Percentiles rank a stretch among this genome's conserved stretches.
Conservation (phyloP, 805 yeast species). For the Candida coleopterorum region DNA sequence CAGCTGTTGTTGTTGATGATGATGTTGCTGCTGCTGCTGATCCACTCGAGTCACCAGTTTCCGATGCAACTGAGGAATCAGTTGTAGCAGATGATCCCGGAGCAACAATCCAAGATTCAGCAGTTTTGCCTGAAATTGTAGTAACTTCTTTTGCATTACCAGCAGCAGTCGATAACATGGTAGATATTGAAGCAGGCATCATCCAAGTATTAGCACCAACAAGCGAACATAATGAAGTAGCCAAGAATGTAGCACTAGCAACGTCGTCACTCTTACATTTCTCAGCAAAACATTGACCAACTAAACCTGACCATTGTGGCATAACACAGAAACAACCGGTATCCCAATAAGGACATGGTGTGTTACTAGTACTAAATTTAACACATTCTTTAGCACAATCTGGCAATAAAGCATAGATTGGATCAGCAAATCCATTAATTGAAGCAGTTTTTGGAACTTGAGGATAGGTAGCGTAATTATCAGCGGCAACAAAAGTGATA, state of each 20-base stretch:
- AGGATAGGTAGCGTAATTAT: conserved; percentile 20
- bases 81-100: conserved; percentile 8
- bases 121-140: conserved; percentile 11
- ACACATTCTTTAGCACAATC: conserved; percentile 39
- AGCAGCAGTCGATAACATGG: conserved; percentile 19
- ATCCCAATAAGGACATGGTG: conserved; percentile 45
- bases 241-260: conserved; percentile 22
- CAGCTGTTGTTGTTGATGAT: conserved; percentile 2
- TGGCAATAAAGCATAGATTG: conserved; percentile 28
- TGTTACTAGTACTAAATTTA: conserved; percentile 26
- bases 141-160: conserved; percentile 20
- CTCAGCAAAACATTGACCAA: conserved; percentile 34
- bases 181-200: conserved; percentile 13
- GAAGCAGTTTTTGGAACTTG: conserved; percentile 43
- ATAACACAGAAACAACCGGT: conserved; percentile 44
- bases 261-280: conserved; percentile 33
- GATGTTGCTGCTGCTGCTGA: conserved; percentile 3
- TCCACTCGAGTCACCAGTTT: conserved; percentile 2
- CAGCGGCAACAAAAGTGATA: conserved; percentile 3
- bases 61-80: conserved; percentile 1
- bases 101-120: conserved; percentile 8
- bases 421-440: conserved; percentile 34
- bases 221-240: conserved; percentile 19
- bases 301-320: conserved; percentile 27
- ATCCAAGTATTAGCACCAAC: conserved; percentile 30